Percentiles rank a stretch among this genome's conserved stretches.
Conservation (phyloP, 2,329 filamentous ascomycete species). For the Colletotrichum melonis region DNA sequence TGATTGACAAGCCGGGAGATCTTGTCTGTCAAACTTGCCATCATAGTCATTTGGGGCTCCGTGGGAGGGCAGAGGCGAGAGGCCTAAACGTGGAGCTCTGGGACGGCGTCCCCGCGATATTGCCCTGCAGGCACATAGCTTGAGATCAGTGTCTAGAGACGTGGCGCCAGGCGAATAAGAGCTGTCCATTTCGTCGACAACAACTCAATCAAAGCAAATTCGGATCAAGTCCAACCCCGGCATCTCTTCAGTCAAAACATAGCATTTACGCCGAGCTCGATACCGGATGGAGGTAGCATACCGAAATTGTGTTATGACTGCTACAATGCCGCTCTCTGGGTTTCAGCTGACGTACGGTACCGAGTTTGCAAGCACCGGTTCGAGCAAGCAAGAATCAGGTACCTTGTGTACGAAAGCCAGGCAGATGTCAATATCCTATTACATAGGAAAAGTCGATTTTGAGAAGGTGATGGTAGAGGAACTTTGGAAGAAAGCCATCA, state of each 20-base stretch:
- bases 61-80: background rate
- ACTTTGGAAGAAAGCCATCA: background rate
- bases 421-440: conserved; percentile 8
- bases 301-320: conserved; percentile 39
- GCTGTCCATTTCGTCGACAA: conserved; percentile 50
- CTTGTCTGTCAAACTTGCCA: conserved; percentile 43
- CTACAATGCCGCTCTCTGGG: conserved; percentile 2
- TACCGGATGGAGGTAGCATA: conserved; percentile 45
- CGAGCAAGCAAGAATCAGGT: conserved; percentile 9
- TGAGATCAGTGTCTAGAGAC: conserved; percentile 43
- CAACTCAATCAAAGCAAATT: conserved; percentile 43
- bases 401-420: background rate
- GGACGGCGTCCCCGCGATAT: conserved; percentile 40
- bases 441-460: conserved; percentile 18
- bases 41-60: conserved; percentile 37
- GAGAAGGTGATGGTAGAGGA: conserved; percentile 15
- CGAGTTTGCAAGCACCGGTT: conserved; percentile 15
- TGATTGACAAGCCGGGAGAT: conserved; percentile 39
- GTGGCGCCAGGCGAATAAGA: conserved; percentile 41
- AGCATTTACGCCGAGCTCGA: conserved; percentile 46
- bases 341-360: background rate
- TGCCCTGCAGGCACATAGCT: conserved; percentile 50
- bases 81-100: background rate
- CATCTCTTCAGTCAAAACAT: conserved; percentile 44
- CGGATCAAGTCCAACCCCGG: conserved; percentile 38